These are phyloP conservation scores for Fusarium sp. DNA, from an alignment of 2,329 filamentous ascomycete genomes.

Conservation along the genomic window DNA sequence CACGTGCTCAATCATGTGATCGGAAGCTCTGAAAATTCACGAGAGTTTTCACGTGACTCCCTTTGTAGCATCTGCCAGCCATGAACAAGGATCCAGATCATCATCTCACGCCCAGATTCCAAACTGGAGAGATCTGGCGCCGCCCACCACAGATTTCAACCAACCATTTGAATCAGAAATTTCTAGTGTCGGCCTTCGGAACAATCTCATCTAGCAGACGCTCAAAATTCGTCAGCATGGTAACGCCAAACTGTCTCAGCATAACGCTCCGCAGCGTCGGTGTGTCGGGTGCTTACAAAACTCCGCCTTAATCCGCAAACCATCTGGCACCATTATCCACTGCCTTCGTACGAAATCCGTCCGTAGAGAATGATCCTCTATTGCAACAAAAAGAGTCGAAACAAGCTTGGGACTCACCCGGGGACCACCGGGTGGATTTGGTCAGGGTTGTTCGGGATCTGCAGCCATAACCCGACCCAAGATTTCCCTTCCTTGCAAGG, in stretches of 20 bases:
- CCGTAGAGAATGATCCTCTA: background rate
- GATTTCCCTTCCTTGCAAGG: background rate
- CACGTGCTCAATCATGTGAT: background rate
- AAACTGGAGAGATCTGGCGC: background rate
- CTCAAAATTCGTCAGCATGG: slow-evolving; percentile 17
- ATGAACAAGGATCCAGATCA: background rate
- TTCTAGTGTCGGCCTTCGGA: slow-evolving; percentile 1
- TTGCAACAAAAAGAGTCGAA: background rate
- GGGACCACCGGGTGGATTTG: background rate
- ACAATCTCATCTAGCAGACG: background rate
- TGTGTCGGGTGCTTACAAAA: slow-evolving; percentile 21
- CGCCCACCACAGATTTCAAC: background rate
- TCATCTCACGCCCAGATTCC: background rate
- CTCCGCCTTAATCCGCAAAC: slow-evolving; percentile 15
- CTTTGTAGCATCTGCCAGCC: background rate
- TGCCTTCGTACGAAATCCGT: background rate
- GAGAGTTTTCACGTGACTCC: rapidly evolving
- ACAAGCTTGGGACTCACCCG: background rate
- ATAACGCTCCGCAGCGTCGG: background rate
- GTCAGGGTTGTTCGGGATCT: slow-evolving; percentile 15
- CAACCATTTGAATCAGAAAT: background rate
- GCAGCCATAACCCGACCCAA: slow-evolving; percentile 1
- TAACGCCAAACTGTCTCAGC: background rate
- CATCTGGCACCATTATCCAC: background rate
- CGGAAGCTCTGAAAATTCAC: background rate